Conservation (phyloP, 2,329 filamentous ascomycete genomes). For the Neofusicoccum cordaticola region DNA sequence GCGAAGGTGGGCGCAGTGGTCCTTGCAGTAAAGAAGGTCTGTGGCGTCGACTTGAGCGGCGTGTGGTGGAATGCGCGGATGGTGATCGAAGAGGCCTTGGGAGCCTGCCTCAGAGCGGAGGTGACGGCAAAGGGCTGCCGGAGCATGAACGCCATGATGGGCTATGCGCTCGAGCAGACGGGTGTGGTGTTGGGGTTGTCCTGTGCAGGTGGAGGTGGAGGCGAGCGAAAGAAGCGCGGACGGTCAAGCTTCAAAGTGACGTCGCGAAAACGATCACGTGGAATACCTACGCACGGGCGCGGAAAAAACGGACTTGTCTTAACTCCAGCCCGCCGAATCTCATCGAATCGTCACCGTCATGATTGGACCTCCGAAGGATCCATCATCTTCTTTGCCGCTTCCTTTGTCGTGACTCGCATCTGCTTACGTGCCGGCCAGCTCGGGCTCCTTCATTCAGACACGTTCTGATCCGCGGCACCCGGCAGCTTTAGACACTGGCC, state of each 20-base stretch:
- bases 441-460: no score
- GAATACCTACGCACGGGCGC: neutral
- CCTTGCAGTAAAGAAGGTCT: conserved; percentile 44
- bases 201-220: neutral
- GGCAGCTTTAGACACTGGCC: no score
- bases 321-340: conserved; percentile 14
- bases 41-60: conserved; percentile 47
- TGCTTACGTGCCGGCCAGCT: no score
- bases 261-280: conserved; percentile 13
- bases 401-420: no score
- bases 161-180: neutral
- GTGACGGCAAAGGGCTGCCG: conserved; percentile 64
- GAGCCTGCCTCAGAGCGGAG: conserved; percentile 56
- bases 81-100: conserved; percentile 46
- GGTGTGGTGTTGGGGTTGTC: neutral
- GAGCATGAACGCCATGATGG: conserved; percentile 62
- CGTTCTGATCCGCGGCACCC: no score
- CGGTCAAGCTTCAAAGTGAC: conserved; percentile 7
- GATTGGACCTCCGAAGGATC: neutral
- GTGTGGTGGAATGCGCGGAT: conserved; percentile 61
- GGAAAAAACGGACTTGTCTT: neutral
- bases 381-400: no score
- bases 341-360: conserved; percentile 9
- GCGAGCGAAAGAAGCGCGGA: conserved; percentile 3
- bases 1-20: conserved; percentile 42